These are phyloP conservation scores for Meripilus lineatus DNA, from an alignment of 1,284 basidiomycete species.

Conservation along the genomic window DNA sequence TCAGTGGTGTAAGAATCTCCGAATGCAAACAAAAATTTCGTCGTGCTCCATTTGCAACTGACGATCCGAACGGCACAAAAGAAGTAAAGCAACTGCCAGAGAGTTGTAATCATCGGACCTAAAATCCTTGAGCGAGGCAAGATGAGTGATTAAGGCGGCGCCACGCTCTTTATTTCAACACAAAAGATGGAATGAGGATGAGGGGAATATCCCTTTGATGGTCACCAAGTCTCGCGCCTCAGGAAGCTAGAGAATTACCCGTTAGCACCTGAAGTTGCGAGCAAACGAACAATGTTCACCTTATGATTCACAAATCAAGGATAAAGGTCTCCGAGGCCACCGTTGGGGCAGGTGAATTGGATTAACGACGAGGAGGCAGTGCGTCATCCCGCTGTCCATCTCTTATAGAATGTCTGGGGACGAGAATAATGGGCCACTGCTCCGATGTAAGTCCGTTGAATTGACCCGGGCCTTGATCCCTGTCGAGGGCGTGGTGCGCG, in stretches of 20 bases:
- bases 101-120: neutral
- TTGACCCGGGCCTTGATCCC: neutral
- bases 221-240: too few species aligned
- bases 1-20: conserved; percentile 51
- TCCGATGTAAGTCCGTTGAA: conserved; percentile 1
- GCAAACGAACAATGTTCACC: too few species aligned
- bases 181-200: too few species aligned
- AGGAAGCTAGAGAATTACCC: too few species aligned
- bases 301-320: too few species aligned
- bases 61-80: conserved; percentile 15
- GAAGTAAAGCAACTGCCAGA: conserved; percentile 1
- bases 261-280: too few species aligned
- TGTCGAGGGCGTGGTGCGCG: too few species aligned
- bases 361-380: too few species aligned
- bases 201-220: too few species aligned
- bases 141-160: neutral
- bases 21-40: conserved; percentile 46
- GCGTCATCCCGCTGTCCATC: too few species aligned
- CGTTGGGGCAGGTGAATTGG: too few species aligned
- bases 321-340: too few species aligned
- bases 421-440: neutral
- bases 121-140: neutral
- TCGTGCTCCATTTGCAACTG: conserved; percentile 26
- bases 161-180: neutral
- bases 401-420: neutral